Percentiles rank a stretch among this genome's conserved stretches.
These are phyloP conservation scores for Suillus tomentosus DNA, from an alignment of 768 basidiomycete genomes.

Conservation along the genomic window DNA sequence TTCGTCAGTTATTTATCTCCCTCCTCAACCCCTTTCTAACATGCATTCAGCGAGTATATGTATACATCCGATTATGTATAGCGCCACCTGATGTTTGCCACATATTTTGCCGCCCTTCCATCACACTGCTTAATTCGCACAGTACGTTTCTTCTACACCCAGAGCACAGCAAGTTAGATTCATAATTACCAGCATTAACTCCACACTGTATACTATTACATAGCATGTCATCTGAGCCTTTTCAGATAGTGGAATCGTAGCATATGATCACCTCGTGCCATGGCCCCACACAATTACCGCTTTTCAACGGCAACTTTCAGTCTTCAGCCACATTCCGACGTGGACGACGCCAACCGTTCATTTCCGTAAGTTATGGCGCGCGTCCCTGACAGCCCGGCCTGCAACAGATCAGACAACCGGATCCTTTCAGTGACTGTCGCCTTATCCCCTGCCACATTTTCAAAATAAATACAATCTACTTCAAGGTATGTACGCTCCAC, in stretches of 20 bases:
- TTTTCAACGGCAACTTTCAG: background rate
- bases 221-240: constrained; percentile 1
- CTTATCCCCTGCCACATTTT: no score
- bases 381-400: constrained; percentile 1
- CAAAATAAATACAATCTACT: no score
- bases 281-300: constrained; percentile 8
- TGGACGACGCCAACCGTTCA: constrained; percentile 21
- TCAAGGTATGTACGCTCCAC: background rate
- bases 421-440: background rate
- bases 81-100: background rate
- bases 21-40: background rate
- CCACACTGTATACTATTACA: constrained; percentile 11
- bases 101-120: constrained; percentile 2
- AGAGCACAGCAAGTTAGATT: background rate
- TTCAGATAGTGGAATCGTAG: constrained; percentile 9
- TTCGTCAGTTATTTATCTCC: background rate
- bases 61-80: background rate
- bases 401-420: no score
- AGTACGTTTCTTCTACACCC: background rate
- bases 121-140: constrained; percentile 7
- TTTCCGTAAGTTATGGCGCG: constrained; percentile 37
- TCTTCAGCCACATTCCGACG: background rate
- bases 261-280: constrained; percentile 6
- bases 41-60: background rate
- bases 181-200: constrained; percentile 7